Conservation (phyloP, 352 stramenopile genomes). For the Globisporangium camurandrum region DNA sequence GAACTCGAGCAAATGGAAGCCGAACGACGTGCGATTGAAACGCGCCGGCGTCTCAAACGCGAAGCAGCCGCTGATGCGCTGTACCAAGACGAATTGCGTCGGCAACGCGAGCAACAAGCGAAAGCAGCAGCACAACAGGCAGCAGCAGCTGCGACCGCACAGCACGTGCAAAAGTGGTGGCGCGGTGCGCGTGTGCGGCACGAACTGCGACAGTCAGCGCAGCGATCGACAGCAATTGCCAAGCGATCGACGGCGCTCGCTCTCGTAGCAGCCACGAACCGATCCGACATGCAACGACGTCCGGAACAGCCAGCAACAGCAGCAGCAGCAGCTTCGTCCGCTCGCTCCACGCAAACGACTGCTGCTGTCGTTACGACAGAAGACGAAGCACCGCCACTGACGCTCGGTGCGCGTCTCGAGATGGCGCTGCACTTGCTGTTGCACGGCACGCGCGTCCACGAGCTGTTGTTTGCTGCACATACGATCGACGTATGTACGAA, state of each 20-base stretch:
- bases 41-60: not conserved
- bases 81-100: constrained; percentile 8
- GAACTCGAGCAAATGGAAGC: not conserved
- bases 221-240: constrained; percentile 16
- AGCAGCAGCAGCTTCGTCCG: not conserved
- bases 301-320: constrained; percentile 7
- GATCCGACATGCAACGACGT: constrained; percentile 15
- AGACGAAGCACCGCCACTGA: constrained; percentile 33
- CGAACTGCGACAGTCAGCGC: constrained; percentile 25
- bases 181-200: constrained; percentile 55
- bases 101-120: constrained; percentile 4
- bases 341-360: not conserved
- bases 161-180: constrained; percentile 63
- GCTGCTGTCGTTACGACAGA: no score
- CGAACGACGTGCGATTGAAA: not conserved
- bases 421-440: constrained; percentile 68
- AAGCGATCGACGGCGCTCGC: constrained; percentile 45
- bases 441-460: constrained; percentile 79
- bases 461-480: constrained; percentile 90
- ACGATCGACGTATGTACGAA: constrained; percentile 90
- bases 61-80: constrained; percentile 9
- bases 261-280: constrained; percentile 19
- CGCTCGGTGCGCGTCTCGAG: constrained; percentile 50
- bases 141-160: constrained; percentile 10
- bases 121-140: constrained; percentile 11